A percentile compares a stretch with the other conserved stretches of the same genome.
These are phyloP conservation scores for Venturia asperata DNA, from an alignment of 2,329 filamentous ascomycete species.

Conservation along the genomic window DNA sequence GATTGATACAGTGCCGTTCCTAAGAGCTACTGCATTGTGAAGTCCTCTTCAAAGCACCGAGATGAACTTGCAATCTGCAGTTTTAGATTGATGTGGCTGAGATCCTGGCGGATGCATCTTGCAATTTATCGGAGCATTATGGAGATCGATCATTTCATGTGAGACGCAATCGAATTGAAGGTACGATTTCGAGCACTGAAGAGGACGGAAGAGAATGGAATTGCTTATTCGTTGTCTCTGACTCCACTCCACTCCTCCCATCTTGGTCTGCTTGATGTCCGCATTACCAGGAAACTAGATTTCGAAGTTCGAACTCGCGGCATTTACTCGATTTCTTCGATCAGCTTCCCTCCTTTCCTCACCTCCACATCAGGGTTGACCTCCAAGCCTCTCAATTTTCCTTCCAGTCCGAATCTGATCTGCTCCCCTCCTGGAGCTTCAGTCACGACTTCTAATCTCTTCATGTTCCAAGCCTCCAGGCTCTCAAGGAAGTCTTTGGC, in stretches of 20 bases:
- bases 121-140: no score
- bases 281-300: not conserved
- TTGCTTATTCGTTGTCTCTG: not conserved
- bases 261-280: no score
- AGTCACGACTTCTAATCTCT: conserved; percentile 25
- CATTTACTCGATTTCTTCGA: conserved; percentile 55
- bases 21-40: not conserved
- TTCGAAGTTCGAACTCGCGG: not conserved
- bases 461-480: conserved; percentile 55
- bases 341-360: conserved; percentile 34
- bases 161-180: no score
- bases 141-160: no score
- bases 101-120: no score
- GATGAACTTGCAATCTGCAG: no score
- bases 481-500: conserved; percentile 61
- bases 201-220: no score
- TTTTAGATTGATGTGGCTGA: no score
- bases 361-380: conserved; percentile 30
- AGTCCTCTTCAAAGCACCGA: no score
- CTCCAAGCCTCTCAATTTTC: conserved; percentile 39
- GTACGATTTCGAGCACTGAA: no score
- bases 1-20: not conserved
- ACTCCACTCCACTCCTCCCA: no score
- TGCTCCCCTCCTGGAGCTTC: conserved; percentile 27
- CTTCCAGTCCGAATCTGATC: conserved; percentile 31